These are phyloP conservation scores for Gremmenia infestans DNA, from an alignment of 2,329 filamentous ascomycete genomes.

Conservation along the genomic window DNA sequence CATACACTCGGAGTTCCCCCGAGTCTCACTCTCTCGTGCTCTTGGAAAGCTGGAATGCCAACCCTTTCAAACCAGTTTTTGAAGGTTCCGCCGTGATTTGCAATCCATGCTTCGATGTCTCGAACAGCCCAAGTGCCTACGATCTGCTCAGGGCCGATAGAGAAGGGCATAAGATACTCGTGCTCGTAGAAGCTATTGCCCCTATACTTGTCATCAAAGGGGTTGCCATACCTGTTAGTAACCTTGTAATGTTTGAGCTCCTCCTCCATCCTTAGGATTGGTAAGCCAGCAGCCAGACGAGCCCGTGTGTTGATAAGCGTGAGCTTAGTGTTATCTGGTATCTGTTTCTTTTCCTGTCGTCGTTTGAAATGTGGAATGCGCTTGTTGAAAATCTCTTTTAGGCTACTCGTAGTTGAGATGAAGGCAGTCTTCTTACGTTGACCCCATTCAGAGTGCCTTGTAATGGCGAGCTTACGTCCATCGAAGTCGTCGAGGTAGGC, in stretches of 20 bases:
- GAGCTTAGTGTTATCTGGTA: background rate
- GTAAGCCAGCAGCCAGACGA: background rate
- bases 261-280: background rate
- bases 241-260: background rate
- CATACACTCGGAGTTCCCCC: background rate
- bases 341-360: background rate
- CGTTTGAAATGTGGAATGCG: background rate
- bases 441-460: background rate
- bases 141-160: background rate
- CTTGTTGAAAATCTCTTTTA: background rate
- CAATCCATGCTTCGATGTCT: background rate
- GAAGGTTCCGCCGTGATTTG: background rate
- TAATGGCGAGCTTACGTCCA: background rate
- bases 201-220: background rate
- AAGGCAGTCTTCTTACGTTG: background rate
- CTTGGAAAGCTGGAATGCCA: background rate
- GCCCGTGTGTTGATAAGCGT: background rate
- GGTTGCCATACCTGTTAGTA: background rate
- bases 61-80: background rate
- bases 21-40: conserved; percentile 6
- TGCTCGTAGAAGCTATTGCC: background rate
- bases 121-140: background rate
- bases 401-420: background rate
- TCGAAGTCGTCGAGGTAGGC: background rate
- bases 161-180: background rate